phyloP scores from a whole-genome alignment of 2,329 filamentous ascomycete species.

The Neonectria coccinea region DNA sequence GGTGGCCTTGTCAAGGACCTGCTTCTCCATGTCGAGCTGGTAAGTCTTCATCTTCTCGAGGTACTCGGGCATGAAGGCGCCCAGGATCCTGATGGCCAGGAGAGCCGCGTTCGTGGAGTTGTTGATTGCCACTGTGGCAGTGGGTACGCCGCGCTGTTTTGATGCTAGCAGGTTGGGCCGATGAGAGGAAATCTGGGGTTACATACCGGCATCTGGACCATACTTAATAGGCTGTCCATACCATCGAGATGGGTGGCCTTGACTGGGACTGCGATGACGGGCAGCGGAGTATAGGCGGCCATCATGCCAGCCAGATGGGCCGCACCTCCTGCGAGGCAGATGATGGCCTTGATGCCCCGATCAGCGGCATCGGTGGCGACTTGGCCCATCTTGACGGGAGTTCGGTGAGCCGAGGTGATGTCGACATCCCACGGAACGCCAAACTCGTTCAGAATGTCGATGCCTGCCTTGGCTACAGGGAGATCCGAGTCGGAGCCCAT shows the following conservation, averaged over 20 bases:
- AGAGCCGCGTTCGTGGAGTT: slow-evolving; percentile 83
- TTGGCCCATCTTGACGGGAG: slow-evolving; percentile 75
- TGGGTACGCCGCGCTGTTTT: slow-evolving; percentile 70
- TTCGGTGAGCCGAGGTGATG: slow-evolving; percentile 85
- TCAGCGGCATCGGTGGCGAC: slow-evolving; percentile 72
- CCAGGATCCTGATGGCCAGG: slow-evolving; percentile 76
- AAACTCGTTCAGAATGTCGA: slow-evolving; percentile 76
- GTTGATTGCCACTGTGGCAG: slow-evolving; percentile 82
- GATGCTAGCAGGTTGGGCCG: background rate
- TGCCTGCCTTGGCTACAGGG: slow-evolving; percentile 71
- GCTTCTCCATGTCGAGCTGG: slow-evolving; percentile 17
- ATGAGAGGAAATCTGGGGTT: background rate
- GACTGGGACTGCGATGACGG: slow-evolving; percentile 82
- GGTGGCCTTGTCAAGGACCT: slow-evolving; percentile 22
- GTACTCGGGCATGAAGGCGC: slow-evolving; percentile 67
- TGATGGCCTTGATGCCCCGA: slow-evolving; percentile 78
- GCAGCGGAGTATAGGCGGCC: slow-evolving; percentile 75
- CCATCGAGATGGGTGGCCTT: slow-evolving; percentile 80
- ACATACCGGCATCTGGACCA: slow-evolving; percentile 80
- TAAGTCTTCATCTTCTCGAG: slow-evolving; percentile 59
- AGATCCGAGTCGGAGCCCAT: slow-evolving; percentile 89
- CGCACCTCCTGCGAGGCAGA: slow-evolving; percentile 80
- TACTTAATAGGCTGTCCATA: slow-evolving; percentile 76
- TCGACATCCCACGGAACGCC: slow-evolving; percentile 77
- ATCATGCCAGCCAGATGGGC: slow-evolving; percentile 82